Percentiles rank a stretch among this genome's conserved stretches.
Conservation (phyloP, 116 monocot genomes). For the Iris pallida region DNA sequence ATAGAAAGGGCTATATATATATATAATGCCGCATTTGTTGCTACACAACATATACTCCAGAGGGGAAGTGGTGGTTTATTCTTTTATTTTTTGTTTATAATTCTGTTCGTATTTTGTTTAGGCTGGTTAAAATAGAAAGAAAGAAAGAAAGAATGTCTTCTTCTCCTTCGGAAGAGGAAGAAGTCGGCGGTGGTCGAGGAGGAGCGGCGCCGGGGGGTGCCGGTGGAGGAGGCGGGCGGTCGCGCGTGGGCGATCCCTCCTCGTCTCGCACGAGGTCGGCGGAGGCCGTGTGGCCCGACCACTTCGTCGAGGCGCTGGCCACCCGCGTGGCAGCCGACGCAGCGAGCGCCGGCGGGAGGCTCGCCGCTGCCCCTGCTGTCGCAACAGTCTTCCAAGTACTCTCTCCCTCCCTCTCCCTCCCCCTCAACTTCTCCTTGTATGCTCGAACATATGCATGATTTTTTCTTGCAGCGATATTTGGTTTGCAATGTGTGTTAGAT, state of each 20-base stretch:
- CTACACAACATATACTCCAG: too few species aligned
- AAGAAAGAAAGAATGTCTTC: too few species aligned
- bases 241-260: slow-evolving; percentile 7
- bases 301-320: slow-evolving; percentile 56
- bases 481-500: background rate
- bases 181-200: background rate
- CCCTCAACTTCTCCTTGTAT: background rate
- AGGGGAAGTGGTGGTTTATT: background rate
- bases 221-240: background rate
- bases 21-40: too few species aligned
- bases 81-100: background rate
- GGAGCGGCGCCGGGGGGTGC: background rate
- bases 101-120: too few species aligned
- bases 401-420: slow-evolving; percentile 8
- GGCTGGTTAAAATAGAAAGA: background rate
- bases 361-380: slow-evolving; percentile 50
- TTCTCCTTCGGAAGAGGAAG: background rate
- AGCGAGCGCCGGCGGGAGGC: slow-evolving; percentile 20
- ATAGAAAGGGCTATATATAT: too few species aligned
- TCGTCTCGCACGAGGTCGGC: slow-evolving; percentile 23
- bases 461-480: background rate
- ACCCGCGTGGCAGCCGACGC: slow-evolving; percentile 39
- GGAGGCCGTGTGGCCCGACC: slow-evolving; percentile 59
- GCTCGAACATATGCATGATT: background rate
- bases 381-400: slow-evolving; percentile 63